These are phyloP conservation scores for Mycothermus thermophilus DNA, from an alignment of 495 filamentous ascomycete species.

Conservation along the genomic window DNA sequence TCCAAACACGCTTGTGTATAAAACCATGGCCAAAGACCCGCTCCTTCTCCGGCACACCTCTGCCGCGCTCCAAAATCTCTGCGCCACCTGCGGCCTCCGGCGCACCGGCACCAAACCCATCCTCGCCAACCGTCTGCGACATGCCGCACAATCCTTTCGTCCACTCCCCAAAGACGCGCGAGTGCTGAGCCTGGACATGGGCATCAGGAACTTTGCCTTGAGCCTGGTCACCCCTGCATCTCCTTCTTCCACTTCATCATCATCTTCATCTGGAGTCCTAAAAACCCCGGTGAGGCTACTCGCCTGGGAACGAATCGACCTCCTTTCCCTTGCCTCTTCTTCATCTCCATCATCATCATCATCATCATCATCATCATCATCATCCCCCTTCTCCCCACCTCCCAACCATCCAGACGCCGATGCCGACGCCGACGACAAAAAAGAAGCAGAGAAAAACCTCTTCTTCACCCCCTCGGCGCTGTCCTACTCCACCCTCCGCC, in stretches of 20 bases:
- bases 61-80: too few relatives aligned
- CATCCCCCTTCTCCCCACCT: neutral
- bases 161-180: conserved; percentile 11
- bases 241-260: neutral
- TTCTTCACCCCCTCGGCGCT: conserved; percentile 44
- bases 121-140: conserved; percentile 7
- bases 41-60: too few relatives aligned
- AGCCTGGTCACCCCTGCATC: conserved; percentile 38
- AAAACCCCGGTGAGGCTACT: conserved; percentile 21
- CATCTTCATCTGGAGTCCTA: conserved; percentile 22
- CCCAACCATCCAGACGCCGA: neutral
- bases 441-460: conserved; percentile 14
- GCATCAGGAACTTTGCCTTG: conserved; percentile 72
- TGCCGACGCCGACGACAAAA: neutral
- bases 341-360: neutral
- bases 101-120: conserved; percentile 9
- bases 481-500: conserved; percentile 44
- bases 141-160: conserved; percentile 6
- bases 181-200: conserved; percentile 76
- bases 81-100: conserved; percentile 13
- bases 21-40: too few relatives aligned
- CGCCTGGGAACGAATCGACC: conserved; percentile 19
- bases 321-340: conserved; percentile 10
- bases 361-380: neutral
- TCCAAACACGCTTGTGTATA: too few relatives aligned